A percentile compares a stretch with the other conserved stretches of the same genome.
These are phyloP conservation scores for Castanopsis chinensis DNA, from an alignment of 306 rosid species.

Conservation along the genomic window DNA sequence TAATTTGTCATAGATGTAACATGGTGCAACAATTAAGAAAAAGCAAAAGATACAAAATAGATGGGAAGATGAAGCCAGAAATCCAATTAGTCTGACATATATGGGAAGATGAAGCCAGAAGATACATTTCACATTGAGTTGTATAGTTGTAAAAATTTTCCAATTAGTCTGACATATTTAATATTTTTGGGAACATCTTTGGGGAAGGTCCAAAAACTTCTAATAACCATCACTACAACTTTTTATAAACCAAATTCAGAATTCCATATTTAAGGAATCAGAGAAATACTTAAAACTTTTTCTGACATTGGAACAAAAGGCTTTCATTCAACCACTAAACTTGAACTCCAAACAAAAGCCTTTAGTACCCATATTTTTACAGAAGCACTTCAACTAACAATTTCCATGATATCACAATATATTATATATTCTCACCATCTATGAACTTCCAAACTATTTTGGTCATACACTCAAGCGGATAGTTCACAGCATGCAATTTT, in stretches of 20 bases:
- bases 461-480: neutral
- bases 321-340: neutral
- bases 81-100: neutral
- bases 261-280: neutral
- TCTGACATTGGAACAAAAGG: neutral
- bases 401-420: neutral
- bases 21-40: neutral
- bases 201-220: neutral
- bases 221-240: neutral
- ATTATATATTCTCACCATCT: neutral
- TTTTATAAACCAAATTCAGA: slow-evolving; percentile 3
- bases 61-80: neutral
- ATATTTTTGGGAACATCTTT: slow-evolving; percentile 3
- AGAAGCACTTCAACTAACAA: neutral
- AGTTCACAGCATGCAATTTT: neutral
- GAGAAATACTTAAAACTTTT: neutral
- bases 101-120: neutral
- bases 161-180: slow-evolving; percentile 2
- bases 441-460: neutral
- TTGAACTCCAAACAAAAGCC: neutral
- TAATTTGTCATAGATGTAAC: neutral
- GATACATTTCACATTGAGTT: neutral
- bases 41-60: neutral
- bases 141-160: neutral
- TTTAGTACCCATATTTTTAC: neutral